These are phyloP conservation scores for Phytophthora macrochlamydospora DNA, from an alignment of 352 stramenopile genomes.

Conservation along the genomic window DNA sequence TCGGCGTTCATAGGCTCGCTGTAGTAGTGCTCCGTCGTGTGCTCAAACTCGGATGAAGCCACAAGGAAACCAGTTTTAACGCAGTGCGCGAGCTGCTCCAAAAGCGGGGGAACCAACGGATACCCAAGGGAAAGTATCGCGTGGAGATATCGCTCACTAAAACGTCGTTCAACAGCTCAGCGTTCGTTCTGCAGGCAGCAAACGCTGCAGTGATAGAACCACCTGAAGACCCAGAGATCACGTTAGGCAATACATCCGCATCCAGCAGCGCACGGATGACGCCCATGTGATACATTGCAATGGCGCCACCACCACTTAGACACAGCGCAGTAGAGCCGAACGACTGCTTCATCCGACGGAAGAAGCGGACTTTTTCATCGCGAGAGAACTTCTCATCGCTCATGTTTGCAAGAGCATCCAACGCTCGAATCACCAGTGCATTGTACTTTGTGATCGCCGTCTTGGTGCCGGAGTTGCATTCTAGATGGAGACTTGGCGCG, in stretches of 20 bases:
- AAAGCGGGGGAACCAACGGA: constrained; percentile 79
- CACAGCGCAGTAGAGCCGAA: constrained; percentile 92
- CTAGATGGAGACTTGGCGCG: constrained; percentile 54
- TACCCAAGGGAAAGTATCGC: constrained; percentile 60
- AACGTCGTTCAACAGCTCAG: constrained; percentile 71
- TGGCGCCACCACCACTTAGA: constrained; percentile 90
- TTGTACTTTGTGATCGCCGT: constrained; percentile 62
- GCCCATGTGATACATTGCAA: constrained; percentile 95
- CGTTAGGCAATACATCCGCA: constrained; percentile 87
- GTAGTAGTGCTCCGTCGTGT: constrained; percentile 94
- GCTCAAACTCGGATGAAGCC: constrained; percentile 76
- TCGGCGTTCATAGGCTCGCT: constrained; percentile 56
- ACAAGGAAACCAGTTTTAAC: constrained; percentile 90
- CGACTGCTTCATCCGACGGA: constrained; percentile 70
- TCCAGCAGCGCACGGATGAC: constrained; percentile 91
- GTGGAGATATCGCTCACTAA: constrained; percentile 67
- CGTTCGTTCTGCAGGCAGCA: constrained; percentile 82
- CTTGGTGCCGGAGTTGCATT: constrained; percentile 70
- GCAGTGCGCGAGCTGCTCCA: constrained; percentile 88
- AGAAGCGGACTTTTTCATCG: constrained; percentile 56
- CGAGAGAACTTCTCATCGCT: constrained; percentile 38
- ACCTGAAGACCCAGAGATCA: constrained; percentile 93
- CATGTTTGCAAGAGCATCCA: constrained; percentile 45
- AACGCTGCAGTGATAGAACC: constrained; percentile 91
- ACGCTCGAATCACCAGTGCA: constrained; percentile 41